Percentiles rank a stretch among this genome's conserved stretches.
These are phyloP conservation scores for Collariella sp. DNA, from an alignment of 495 filamentous ascomycete genomes.

Conservation along the genomic window DNA sequence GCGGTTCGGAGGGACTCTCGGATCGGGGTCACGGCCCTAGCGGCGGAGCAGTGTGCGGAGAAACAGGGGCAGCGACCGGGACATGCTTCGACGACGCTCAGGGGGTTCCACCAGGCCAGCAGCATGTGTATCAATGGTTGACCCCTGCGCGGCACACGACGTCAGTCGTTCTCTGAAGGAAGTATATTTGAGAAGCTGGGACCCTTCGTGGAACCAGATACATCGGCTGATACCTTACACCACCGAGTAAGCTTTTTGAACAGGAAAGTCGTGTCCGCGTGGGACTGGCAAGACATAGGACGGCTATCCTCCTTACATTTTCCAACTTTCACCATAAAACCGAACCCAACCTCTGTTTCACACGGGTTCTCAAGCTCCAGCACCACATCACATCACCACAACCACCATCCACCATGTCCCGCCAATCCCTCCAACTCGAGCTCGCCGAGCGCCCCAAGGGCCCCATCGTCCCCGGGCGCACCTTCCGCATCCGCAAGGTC, in stretches of 20 bases:
- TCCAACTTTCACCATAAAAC: too few species aligned
- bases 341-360: too few species aligned
- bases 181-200: too few species aligned
- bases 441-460: conserved; percentile 43
- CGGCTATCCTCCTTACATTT: too few species aligned
- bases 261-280: too few species aligned
- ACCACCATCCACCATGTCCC: conserved; percentile 21
- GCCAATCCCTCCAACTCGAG: conserved; percentile 38
- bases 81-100: neutral
- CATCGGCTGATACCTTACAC: too few species aligned
- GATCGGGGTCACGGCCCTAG: neutral
- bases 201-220: too few species aligned
- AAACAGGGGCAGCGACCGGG: too few species aligned
- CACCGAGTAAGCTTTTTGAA: too few species aligned
- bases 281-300: too few species aligned
- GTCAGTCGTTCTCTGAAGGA: too few species aligned
- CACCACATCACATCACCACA: neutral
- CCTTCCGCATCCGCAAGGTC: conserved; percentile 45
- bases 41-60: neutral
- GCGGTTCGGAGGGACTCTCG: neutral
- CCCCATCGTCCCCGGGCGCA: conserved; percentile 38
- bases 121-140: neutral
- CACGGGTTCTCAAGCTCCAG: too few species aligned
- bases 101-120: neutral
- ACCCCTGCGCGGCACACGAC: neutral